phyloP scores from a whole-genome alignment of 106 monocot genomes.

The Dioscorea alata region DNA sequence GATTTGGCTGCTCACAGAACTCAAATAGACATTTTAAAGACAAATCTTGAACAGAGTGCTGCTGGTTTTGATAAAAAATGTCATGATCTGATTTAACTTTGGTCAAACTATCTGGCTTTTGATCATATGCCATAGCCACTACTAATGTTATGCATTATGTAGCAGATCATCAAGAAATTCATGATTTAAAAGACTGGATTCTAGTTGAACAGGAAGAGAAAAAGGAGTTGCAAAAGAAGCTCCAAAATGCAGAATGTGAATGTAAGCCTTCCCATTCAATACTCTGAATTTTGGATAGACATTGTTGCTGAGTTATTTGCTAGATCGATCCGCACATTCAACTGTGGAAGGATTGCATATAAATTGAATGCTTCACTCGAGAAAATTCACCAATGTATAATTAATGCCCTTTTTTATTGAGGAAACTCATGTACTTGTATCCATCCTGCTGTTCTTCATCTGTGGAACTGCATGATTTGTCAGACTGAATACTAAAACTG shows the following conservation, averaged over 20 bases:
- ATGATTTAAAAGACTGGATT: slow-evolving; percentile 59
- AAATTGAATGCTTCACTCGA: too few relatives aligned
- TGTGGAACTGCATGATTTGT: background rate
- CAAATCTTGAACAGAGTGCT: slow-evolving; percentile 29
- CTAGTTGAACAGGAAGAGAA: slow-evolving; percentile 69
- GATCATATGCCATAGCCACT: too few relatives aligned
- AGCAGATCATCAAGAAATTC: slow-evolving; percentile 49
- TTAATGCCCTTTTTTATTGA: too few relatives aligned
- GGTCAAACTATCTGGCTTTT: too few relatives aligned
- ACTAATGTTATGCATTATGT: background rate
- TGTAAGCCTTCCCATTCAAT: slow-evolving; percentile 22
- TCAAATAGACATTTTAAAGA: slow-evolving; percentile 27
- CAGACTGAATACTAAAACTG: background rate
- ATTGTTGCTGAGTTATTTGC: background rate
- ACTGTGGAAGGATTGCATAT: too few relatives aligned
- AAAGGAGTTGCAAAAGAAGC: slow-evolving; percentile 40
- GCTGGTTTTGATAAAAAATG: slow-evolving; percentile 37
- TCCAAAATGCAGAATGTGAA: slow-evolving; percentile 61
- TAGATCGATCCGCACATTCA: too few relatives aligned
- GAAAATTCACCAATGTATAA: too few relatives aligned
- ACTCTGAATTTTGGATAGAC: background rate
- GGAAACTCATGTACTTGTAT: too few relatives aligned
- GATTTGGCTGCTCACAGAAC: slow-evolving; percentile 37
- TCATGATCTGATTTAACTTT: slow-evolving; percentile 6
- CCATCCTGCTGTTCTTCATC: too few relatives aligned